A percentile compares a stretch with the other conserved stretches of the same genome.
Evolutionary conservation across 2,329 filamentous ascomycete species (phyloP).

Genomic region (Colletotrichum limetticola): DNA sequence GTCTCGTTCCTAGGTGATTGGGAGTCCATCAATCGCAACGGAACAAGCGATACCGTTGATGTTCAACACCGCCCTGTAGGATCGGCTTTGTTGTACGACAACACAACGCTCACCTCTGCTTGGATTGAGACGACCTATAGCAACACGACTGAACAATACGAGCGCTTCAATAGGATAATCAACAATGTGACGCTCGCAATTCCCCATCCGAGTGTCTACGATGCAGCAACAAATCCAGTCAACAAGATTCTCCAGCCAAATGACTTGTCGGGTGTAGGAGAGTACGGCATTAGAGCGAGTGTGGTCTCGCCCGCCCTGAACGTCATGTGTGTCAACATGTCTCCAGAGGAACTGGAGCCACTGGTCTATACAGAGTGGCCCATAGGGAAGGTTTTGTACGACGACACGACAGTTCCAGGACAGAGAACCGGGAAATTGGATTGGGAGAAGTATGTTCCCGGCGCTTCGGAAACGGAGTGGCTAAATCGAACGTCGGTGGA

Average conservation of each 20-base stretch:
- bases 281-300: constrained; percentile 74
- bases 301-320: constrained; percentile 78
- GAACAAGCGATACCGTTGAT: constrained; percentile 51
- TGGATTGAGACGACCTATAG: constrained; percentile 72
- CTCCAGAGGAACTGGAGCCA: constrained; percentile 66
- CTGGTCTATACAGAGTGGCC: constrained; percentile 74
- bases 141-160: constrained; percentile 63
- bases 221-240: constrained; percentile 67
- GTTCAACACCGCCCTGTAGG: constrained; percentile 65
- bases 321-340: constrained; percentile 77
- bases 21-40: constrained; percentile 56
- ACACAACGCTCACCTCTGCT: constrained; percentile 74
- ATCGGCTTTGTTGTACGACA: constrained; percentile 74
- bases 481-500: constrained; percentile 72
- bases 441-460: constrained; percentile 54
- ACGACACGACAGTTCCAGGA: constrained; percentile 44
- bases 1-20: constrained; percentile 69
- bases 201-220: constrained; percentile 77
- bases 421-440: constrained; percentile 46
- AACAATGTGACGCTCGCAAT: constrained; percentile 83
- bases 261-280: constrained; percentile 72
- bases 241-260: constrained; percentile 79
- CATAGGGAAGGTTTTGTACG: constrained; percentile 42
- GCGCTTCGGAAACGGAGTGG: constrained; percentile 47
- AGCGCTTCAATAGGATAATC: constrained; percentile 65